Evolutionary conservation across 2,329 filamentous ascomycete species (phyloP).

Genomic region (Furcasterigmium sp.): DNA sequence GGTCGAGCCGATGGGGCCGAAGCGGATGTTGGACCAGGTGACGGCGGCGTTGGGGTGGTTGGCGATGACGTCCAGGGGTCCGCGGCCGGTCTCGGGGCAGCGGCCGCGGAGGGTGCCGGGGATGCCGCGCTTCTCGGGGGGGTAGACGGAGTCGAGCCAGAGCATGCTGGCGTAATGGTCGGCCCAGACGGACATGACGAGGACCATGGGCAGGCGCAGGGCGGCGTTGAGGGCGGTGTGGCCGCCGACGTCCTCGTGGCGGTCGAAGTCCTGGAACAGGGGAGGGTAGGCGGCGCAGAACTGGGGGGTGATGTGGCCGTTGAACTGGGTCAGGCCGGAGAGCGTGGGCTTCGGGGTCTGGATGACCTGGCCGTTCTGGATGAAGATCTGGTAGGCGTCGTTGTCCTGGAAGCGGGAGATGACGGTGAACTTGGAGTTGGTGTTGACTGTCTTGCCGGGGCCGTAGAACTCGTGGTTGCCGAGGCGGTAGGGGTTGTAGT

Average conservation of each 20-base stretch:
- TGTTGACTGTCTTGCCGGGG: constrained; percentile 50
- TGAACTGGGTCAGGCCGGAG: constrained; percentile 46
- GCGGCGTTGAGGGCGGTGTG: constrained; percentile 47
- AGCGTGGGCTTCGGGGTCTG: constrained; percentile 13
- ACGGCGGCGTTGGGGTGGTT: constrained; percentile 32
- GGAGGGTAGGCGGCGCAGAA: constrained; percentile 52
- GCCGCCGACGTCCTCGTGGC: constrained; percentile 48
- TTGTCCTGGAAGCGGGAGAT: constrained; percentile 50
- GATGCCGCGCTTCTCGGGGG: constrained; percentile 20
- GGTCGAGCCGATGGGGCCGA: constrained; percentile 41
- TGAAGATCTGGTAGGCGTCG: constrained; percentile 11
- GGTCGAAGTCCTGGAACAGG: constrained; percentile 44
- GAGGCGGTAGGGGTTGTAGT: constrained; percentile 61
- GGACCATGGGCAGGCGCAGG: constrained; percentile 51
- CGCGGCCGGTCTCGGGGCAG: constrained; percentile 37
- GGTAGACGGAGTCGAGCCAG: constrained; percentile 58
- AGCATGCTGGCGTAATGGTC: constrained; percentile 59
- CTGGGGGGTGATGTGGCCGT: constrained; percentile 47
- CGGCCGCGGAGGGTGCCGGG: constrained; percentile 40
- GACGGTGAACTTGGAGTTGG: constrained; percentile 51
- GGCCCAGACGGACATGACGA: constrained; percentile 58
- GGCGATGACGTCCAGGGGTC: constrained; percentile 35
- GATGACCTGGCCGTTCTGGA: constrained; percentile 9
- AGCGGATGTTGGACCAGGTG: constrained; percentile 43
- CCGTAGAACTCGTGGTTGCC: constrained; percentile 58